These are phyloP conservation scores for Didymella arachidicola DNA, from an alignment of 2,329 filamentous ascomycete species.

Conservation along the genomic window DNA sequence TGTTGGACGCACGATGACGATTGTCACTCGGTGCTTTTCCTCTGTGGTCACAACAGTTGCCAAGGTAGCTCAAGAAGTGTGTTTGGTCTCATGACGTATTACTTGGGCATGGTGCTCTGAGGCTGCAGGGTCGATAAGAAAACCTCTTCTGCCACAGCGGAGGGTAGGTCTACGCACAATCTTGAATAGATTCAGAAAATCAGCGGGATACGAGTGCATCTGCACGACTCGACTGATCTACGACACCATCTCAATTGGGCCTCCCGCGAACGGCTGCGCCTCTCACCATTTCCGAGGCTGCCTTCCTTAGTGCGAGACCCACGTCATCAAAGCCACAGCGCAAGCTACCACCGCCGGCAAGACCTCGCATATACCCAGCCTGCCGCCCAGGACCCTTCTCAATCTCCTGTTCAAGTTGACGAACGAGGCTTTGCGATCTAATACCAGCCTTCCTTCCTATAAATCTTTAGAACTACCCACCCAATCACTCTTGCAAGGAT, in stretches of 20 bases:
- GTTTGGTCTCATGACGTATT: constrained; percentile 18
- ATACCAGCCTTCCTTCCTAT: not conserved
- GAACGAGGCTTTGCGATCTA: constrained; percentile 1
- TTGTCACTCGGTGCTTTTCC: constrained; percentile 19
- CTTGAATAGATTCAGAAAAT: not conserved
- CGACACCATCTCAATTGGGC: constrained; percentile 26
- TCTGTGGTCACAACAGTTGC: constrained; percentile 6
- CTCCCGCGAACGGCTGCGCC: constrained; percentile 28
- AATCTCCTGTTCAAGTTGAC: not conserved
- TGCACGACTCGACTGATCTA: constrained; percentile 25
- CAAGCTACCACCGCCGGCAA: constrained; percentile 11
- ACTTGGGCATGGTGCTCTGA: constrained; percentile 2
- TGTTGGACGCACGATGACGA: constrained; percentile 21
- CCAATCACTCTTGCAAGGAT: constrained; percentile 28
- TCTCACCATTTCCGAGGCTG: constrained; percentile 24
- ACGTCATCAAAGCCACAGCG: constrained; percentile 21
- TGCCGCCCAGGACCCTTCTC: not conserved
- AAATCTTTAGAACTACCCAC: not conserved
- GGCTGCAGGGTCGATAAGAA: constrained; percentile 24
- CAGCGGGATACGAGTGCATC: constrained; percentile 5
- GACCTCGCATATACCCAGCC: constrained; percentile 14
- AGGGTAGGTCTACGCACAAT: constrained; percentile 11
- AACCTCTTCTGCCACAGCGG: constrained; percentile 13
- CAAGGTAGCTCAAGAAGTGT: constrained; percentile 16
- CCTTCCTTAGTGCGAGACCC: constrained; percentile 14